A percentile compares a stretch with the other conserved stretches of the same genome.
Conservation (phyloP, 192 early-diverging fungal species). For the Backusella mclennaniae region DNA sequence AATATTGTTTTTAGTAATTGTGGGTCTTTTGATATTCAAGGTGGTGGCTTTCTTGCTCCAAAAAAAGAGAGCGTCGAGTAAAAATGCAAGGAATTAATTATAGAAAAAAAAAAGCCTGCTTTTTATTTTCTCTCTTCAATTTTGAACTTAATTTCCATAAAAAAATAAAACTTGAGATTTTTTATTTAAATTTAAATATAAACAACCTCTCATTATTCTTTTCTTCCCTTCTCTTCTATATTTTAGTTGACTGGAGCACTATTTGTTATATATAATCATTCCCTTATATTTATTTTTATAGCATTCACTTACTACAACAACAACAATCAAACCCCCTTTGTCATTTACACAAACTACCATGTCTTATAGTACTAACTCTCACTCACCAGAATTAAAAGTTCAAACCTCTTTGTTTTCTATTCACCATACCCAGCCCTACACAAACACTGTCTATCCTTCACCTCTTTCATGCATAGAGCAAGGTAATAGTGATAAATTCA, state of each 20-base stretch:
- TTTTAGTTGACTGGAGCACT: slow-evolving; percentile 2
- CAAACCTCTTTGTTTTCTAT: neutral
- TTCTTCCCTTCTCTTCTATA: neutral
- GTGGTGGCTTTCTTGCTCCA: neutral
- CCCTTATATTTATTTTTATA: neutral
- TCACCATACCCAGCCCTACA: neutral
- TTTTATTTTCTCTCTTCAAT: neutral
- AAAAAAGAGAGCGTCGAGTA: neutral
- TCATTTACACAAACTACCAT: neutral
- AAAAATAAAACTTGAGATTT: slow-evolving; percentile 4
- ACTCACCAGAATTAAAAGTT: neutral
- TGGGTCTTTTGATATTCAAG: neutral
- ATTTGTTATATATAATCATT: slow-evolving; percentile 1
- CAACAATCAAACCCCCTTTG: neutral
- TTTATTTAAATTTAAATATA: slow-evolving; percentile 2
- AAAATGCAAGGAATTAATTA: slow-evolving; percentile 1
- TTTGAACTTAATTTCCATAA: neutral
- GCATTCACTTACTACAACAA: neutral
- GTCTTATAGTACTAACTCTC: neutral
- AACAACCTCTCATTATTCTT: neutral
- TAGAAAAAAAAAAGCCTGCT: neutral
- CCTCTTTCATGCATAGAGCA: slow-evolving; percentile 6
- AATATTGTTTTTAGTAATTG: neutral
- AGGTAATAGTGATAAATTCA: neutral
- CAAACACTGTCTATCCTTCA: neutral